Evolutionary conservation across 2,329 filamentous ascomycete species (phyloP), one percentile per base, ranked within the genome.

Genomic region (Botryotinia convoluta): DNA sequence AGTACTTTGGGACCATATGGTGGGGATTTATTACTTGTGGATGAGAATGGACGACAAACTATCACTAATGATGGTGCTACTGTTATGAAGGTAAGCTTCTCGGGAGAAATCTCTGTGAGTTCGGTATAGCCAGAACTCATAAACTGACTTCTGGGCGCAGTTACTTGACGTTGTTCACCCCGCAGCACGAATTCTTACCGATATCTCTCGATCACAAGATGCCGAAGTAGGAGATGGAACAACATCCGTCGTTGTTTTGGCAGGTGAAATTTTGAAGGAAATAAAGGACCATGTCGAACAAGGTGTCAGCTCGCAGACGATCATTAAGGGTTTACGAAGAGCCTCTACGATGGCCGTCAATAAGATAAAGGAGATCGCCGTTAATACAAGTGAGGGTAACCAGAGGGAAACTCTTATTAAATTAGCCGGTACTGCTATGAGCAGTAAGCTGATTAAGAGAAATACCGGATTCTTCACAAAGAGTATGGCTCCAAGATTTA

Each of bases 61-160:
- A 98, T 99, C 82, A 99, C 96, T 79, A 99, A 99, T 85, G 96
- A 99, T 86, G 96, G 96, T 81, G 96, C 96, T 67, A 99, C 96
- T 69, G 96, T 98, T 75, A 99, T 99, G 96, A 98, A 98, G 91
- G 93, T 94, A 83, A 79, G 84, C 72, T 12, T 26, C 26, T 54
- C 42, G 26, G 57, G 14, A 20, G 9, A 26, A 16, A 14, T 8
- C 7, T 12, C 51, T 45, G n/a, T 42, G n/a, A 57, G 26, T 18
- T 57, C 0, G 51, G n/a, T 29, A 12, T 51, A 12, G 3, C 22
- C 77, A 57, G 64, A 72, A 74, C 42, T 2, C 45, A 74, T 35
- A 69, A 63, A 68, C 73, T 76, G 65, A 77, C n/a, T 29, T 29
- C 60, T 51, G 16, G 63, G 73, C 73, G 59, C 80, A 96, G 93